These are phyloP conservation scores for Podospora bellae-mahoneyi DNA, from an alignment of 495 filamentous ascomycete species.

Conservation along the genomic window DNA sequence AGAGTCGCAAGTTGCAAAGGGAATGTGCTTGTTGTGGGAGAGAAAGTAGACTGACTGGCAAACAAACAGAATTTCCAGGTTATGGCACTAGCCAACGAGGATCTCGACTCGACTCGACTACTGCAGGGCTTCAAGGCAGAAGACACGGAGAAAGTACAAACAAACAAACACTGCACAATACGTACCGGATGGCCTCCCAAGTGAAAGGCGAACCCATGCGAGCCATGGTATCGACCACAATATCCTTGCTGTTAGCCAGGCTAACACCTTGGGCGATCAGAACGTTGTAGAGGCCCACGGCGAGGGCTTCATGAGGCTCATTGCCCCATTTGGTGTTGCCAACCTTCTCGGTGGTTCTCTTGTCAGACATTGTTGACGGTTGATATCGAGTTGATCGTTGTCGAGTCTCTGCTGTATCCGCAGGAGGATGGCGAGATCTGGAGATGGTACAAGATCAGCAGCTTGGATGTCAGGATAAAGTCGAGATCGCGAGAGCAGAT, in stretches of 20 bases:
- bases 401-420: background rate
- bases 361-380: background rate
- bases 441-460: too few species aligned
- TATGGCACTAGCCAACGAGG: background rate
- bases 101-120: background rate
- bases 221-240: slow-evolving; percentile 28
- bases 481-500: too few species aligned
- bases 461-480: too few species aligned
- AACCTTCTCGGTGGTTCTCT: background rate
- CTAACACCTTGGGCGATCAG: slow-evolving; percentile 9
- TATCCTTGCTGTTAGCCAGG: slow-evolving; percentile 23
- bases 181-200: slow-evolving; percentile 39
- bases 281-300: slow-evolving; percentile 24
- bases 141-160: background rate
- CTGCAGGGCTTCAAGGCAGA: background rate
- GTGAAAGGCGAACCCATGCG: slow-evolving; percentile 27
- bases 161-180: slow-evolving; percentile 2
- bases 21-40: background rate
- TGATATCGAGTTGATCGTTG: background rate
- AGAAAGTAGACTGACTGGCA: background rate
- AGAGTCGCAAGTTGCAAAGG: slow-evolving; percentile 2
- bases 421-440: too few species aligned
- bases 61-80: background rate
- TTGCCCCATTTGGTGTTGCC: slow-evolving; percentile 26
- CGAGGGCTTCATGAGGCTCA: slow-evolving; percentile 28